Evolutionary conservation across 805 yeast genomes (phyloP), one percentile per base, ranked within the genome.

Genomic region (Teunomyces tritomae): DNA sequence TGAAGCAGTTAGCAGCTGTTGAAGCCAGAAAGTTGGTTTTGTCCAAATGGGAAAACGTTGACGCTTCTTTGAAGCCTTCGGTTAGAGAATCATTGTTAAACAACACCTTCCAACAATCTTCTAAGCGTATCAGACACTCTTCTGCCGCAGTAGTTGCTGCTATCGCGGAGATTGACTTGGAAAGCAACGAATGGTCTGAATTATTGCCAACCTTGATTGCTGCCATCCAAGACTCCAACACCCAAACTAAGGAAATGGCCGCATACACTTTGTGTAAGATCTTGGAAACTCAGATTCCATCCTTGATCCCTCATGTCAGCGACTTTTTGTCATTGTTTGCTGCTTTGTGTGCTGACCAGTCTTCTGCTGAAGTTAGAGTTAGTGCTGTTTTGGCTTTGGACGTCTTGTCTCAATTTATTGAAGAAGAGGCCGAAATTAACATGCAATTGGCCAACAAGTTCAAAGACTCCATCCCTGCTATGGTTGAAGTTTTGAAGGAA

Each of bases 1-100:
- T 91, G 57, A 86, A 88, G 61, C 96, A 90, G 68, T 77, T 94
- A 52, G 95, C 97, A n/a, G 95, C 97, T 52, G 96, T 94, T 53
- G 99, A 94, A 73, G 89, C 91, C 35, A 83, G 96, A 71, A 94
- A 94, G 68, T 79, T 87, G 62, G 82, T 91, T 34, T 62, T 76
- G 45, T 74, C 77, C 54, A 83, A 82, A 61, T 94, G 98, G 98
- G 74, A 68, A 34, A 54, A 58, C 5, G 68, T 78, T 36, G 79
- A 77, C 55, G 80, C 65, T 17, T 52, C 73, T 6, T 62, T 79
- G 46, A 83, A 84, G 68, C 72, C 75, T 36, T 77, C 77, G 48
- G 83, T 94, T 63, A 83, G 88, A 63, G 74, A 74, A 30, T 76
- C 92, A 27, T 68, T 92, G 57, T 77, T 92, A 57, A 76, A 79